Conservation (phyloP, 805 yeast species). For the Saccharomycopsis amapae region DNA sequence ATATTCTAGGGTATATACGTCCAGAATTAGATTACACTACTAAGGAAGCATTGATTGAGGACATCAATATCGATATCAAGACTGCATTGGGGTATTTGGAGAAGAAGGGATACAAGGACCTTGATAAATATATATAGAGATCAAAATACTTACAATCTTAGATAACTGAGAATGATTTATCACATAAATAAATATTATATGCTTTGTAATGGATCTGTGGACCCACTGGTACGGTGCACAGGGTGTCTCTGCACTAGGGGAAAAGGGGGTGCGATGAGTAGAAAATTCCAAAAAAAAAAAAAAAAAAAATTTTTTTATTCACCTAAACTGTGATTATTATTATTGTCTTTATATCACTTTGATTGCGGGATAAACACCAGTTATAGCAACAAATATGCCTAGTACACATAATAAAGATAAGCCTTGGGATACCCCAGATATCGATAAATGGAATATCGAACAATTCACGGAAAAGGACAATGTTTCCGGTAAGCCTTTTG, state of each 20-base stretch:
- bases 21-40: conserved; percentile 86
- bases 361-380: no score
- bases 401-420: conserved; percentile 91
- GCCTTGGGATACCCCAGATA: conserved; percentile 96
- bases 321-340: no score
- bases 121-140: no score
- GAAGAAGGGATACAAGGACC: no score
- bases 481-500: conserved; percentile 75
- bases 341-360: no score
- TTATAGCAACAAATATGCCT: conserved; percentile 73
- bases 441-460: conserved; percentile 86
- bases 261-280: background rate
- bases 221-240: background rate
- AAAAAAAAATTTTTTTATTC: background rate
- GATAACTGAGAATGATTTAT: no score
- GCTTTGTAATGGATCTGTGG: no score
- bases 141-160: background rate
- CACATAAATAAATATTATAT: no score
- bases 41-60: conserved; percentile 69
- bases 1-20: conserved; percentile 80
- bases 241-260: background rate
- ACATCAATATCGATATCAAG: conserved; percentile 72
- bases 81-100: conserved; percentile 38
- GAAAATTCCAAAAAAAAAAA: background rate
- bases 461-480: conserved; percentile 89